phyloP scores from a whole-genome alignment of 805 yeast species.

The Wickerhamomyces xylosicus region DNA sequence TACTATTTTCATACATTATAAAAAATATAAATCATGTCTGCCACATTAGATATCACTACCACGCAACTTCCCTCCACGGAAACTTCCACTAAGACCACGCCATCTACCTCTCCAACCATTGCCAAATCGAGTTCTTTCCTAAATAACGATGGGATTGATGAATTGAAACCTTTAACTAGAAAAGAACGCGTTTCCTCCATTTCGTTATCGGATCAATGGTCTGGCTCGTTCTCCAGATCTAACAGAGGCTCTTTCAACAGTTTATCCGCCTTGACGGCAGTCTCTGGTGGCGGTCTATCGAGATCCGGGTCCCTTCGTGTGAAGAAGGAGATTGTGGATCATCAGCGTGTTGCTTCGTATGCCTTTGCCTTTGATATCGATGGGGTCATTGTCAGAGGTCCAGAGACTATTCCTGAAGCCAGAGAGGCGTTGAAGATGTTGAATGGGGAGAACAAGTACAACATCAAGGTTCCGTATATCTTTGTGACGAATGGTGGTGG shows the following conservation, averaged over 20 bases:
- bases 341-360: slow-evolving; percentile 64
- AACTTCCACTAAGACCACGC: slow-evolving; percentile 13
- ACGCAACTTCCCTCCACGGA: slow-evolving; percentile 2
- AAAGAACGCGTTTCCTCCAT: slow-evolving; percentile 55
- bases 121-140: slow-evolving; percentile 49
- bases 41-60: not conserved
- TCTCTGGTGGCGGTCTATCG: slow-evolving; percentile 10
- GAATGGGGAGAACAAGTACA: slow-evolving; percentile 69
- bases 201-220: slow-evolving; percentile 69
- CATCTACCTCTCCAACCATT: slow-evolving; percentile 8
- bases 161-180: slow-evolving; percentile 49
- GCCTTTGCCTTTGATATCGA: slow-evolving; percentile 93
- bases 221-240: slow-evolving; percentile 21
- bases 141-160: slow-evolving; percentile 67
- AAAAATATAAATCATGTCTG: not conserved
- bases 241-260: slow-evolving; percentile 19
- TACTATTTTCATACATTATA: too few relatives aligned
- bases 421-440: slow-evolving; percentile 59
- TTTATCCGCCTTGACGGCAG: slow-evolving; percentile 15
- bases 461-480: slow-evolving; percentile 72
- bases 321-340: slow-evolving; percentile 48
- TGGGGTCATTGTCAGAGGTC: slow-evolving; percentile 82
- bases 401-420: slow-evolving; percentile 76
- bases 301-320: slow-evolving; percentile 23
- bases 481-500: slow-evolving; percentile 94